Conservation (phyloP, 2,329 filamentous ascomycete species). For the Fusarium duplospermum region DNA sequence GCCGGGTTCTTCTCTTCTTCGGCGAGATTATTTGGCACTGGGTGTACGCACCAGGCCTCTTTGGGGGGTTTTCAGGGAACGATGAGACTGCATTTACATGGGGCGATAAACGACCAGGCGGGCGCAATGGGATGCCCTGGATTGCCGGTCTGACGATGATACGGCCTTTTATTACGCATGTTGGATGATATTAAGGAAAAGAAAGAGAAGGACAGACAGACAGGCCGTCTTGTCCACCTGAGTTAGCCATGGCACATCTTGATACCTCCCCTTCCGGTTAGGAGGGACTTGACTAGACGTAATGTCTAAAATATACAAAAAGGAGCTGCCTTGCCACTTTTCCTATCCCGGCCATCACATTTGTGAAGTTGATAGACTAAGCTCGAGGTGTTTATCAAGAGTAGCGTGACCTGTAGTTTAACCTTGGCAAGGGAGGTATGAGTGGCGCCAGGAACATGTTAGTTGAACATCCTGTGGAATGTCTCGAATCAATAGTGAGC, state of each 20-base stretch:
- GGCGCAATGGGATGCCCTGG: conserved; percentile 22
- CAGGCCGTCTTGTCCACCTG: conserved; percentile 11
- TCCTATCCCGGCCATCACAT: not conserved
- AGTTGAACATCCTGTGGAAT: conserved; percentile 11
- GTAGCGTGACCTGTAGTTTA: not conserved
- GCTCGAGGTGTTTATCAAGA: not conserved
- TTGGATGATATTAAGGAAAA: conserved; percentile 34
- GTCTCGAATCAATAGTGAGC: not conserved
- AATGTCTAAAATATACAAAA: conserved; percentile 39
- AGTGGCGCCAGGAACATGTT: not conserved
- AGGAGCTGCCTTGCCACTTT: not conserved
- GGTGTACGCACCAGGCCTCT: conserved; percentile 42
- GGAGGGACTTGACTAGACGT: conserved; percentile 30
- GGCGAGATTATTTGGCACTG: conserved; percentile 39
- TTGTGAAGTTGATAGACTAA: not conserved
- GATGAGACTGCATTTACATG: conserved; percentile 35
- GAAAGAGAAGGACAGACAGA: conserved; percentile 24
- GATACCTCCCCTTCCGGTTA: conserved; percentile 13
- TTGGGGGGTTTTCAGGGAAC: conserved; percentile 15
- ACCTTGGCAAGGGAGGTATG: not conserved
- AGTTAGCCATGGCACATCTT: conserved; percentile 29
- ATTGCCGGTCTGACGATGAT: conserved; percentile 34
- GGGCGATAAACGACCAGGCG: conserved; percentile 23
- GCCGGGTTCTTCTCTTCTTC: conserved; percentile 20
- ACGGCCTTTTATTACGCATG: conserved; percentile 31